Conservation (phyloP, 1,284 basidiomycete genomes). For the Meripilus lineatus region DNA sequence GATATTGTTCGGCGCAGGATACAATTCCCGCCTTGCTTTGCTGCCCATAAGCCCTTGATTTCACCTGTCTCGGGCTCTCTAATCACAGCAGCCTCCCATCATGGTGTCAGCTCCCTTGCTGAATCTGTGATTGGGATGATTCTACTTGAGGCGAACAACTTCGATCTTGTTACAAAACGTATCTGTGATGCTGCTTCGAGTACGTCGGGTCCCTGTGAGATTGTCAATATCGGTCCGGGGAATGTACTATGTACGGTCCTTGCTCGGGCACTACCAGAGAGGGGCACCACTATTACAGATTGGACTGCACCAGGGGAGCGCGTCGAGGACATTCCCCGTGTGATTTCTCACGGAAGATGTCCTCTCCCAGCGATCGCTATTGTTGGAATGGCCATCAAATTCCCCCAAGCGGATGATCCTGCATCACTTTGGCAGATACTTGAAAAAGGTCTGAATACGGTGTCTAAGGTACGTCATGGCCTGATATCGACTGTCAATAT, state of each 20-base stretch:
- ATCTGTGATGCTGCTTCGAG: slow-evolving; percentile 21
- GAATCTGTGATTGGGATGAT: slow-evolving; percentile 54
- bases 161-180: slow-evolving; percentile 38
- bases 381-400: slow-evolving; percentile 63
- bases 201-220: slow-evolving; percentile 20
- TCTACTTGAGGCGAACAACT: slow-evolving; percentile 50
- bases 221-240: slow-evolving; percentile 60
- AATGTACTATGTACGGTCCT: too few relatives aligned
- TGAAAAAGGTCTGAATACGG: slow-evolving; percentile 50
- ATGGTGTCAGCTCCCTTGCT: slow-evolving; percentile 32
- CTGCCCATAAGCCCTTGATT: slow-evolving; percentile 42
- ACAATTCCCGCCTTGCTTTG: slow-evolving; percentile 40
- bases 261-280: too few relatives aligned
- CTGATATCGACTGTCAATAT: slow-evolving; percentile 4
- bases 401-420: slow-evolving; percentile 50
- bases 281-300: too few relatives aligned
- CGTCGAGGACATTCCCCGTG: too few relatives aligned
- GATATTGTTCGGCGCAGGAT: slow-evolving; percentile 44
- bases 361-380: too few relatives aligned
- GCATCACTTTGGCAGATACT: slow-evolving; percentile 55
- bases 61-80: slow-evolving; percentile 44
- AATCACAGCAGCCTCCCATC: slow-evolving; percentile 19
- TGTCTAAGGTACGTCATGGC: slow-evolving; percentile 43
- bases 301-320: too few relatives aligned
- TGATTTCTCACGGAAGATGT: too few relatives aligned